Base-by-base conservation (phyloP, 2,329 filamentous ascomycete genomes). In the Chlorencoelia australis region DNA sequence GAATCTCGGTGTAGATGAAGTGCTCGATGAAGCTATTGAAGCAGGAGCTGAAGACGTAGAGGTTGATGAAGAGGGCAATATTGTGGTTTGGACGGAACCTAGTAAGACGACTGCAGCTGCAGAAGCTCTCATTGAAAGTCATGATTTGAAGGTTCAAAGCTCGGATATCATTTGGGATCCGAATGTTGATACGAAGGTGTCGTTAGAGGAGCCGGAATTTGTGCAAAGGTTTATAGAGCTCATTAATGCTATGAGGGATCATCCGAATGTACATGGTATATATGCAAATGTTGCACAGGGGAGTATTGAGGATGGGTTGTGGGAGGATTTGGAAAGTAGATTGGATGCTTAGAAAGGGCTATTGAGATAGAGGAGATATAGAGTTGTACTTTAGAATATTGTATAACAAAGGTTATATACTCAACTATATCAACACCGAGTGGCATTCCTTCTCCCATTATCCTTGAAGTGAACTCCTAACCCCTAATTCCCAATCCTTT, bases 81-180 rank as follows among this genome's bases (percentile, higher is more conserved):
- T 91, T 14, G 64, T 88, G 4, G 65, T 93, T 0, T 82, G 73
- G 59, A 84, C 81, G 0, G 73, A 80, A 47, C 76, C 82, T 0
- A 70, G 66, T 7, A 67, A 73, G 42, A 82, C 78, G 0, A 78
- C 72, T 39, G 64, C 71, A 13, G 74, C 80, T 2, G 76, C 75
- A 2, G 68, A 82, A 42, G 65, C 67, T 9, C 55, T 94, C n/a
- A 67, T 73, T 4, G 67, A 72, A 45, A 65, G 69, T 24, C 68
- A 83, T 14, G 72, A 68, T 1, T 60, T 93, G 42, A 72, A 80
- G 40, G 72, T 93, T 30, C 64, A 81, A 37, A 79, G 75, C 47
- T 76, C 77, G 13, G 84, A 93, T 38, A 89, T 95, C 35, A 70
- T 94, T 28, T 95, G 85, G 79, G 74, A 80, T 41, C 73, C 86